These are phyloP conservation scores for Sporothrix mexicana DNA, from an alignment of 2,329 filamentous ascomycete species.

Conservation along the genomic window DNA sequence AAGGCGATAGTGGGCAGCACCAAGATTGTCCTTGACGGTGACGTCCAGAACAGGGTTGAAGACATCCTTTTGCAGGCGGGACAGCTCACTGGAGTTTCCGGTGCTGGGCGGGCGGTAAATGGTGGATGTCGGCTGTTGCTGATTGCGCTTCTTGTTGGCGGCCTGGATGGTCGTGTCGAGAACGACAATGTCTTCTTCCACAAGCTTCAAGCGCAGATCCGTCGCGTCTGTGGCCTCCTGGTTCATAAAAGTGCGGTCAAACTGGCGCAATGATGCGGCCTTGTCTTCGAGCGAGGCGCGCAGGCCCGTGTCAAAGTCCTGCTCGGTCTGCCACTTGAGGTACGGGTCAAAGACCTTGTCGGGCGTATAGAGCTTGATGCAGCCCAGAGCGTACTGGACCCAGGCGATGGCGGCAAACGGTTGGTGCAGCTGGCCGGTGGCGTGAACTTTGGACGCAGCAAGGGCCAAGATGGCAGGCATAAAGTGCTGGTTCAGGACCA, in stretches of 20 bases:
- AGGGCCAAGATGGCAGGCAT: conserved; percentile 55
- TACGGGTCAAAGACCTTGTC: conserved; percentile 86
- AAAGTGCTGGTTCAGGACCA: conserved; percentile 52
- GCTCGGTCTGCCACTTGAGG: conserved; percentile 68
- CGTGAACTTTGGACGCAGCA: conserved; percentile 44
- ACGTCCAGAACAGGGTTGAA: conserved; percentile 76
- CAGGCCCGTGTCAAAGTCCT: conserved; percentile 61
- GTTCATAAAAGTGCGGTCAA: conserved; percentile 71
- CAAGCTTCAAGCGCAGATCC: conserved; percentile 68
- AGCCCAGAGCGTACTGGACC: conserved; percentile 75
- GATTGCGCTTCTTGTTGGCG: conserved; percentile 17
- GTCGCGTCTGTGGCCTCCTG: conserved; percentile 58
- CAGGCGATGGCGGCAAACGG: conserved; percentile 66
- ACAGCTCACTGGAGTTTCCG: conserved; percentile 49
- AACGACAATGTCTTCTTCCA: conserved; percentile 64
- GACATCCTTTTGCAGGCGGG: conserved; percentile 80
- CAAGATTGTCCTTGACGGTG: conserved; percentile 58
- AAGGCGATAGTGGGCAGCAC: conserved; percentile 47
- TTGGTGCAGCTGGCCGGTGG: conserved; percentile 38
- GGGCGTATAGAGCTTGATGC: conserved; percentile 81
- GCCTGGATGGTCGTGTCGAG: conserved; percentile 26
- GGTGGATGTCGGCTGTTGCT: conserved; percentile 21
- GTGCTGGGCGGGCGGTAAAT: conserved; percentile 37
- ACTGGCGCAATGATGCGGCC: conserved; percentile 65
- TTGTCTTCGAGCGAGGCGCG: conserved; percentile 60